A percentile compares a stretch with the other conserved stretches of the same genome.
Conservation (phyloP, 768 basidiomycete species). For the Pulveroboletus sp. region DNA sequence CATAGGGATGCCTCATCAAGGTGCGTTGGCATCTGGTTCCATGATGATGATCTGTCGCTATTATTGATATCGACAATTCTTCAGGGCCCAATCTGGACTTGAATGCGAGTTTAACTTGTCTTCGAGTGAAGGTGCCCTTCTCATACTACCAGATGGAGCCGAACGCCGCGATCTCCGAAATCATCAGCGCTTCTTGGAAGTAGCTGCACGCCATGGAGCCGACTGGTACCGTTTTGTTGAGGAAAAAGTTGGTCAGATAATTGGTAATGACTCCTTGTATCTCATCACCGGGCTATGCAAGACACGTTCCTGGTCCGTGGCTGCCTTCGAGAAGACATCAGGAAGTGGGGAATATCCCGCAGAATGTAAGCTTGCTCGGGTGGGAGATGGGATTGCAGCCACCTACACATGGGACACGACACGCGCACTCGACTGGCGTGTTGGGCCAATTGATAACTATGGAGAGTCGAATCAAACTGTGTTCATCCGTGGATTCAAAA, state of each 20-base stretch:
- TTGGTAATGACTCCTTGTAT: constrained; percentile 25
- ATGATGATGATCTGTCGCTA: neutral
- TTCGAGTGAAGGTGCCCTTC: constrained; percentile 26
- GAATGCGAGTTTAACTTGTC: too few species aligned
- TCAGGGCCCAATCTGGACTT: neutral
- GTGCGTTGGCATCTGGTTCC: neutral
- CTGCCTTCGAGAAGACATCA: constrained; percentile 10
- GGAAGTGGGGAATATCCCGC: neutral
- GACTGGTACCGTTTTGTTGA: constrained; percentile 29
- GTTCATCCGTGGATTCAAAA: constrained; percentile 21
- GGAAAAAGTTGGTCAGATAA: constrained; percentile 11
- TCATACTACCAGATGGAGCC: constrained; percentile 30
- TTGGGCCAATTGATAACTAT: neutral
- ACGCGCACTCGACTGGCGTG: too few species aligned
- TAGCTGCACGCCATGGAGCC: constrained; percentile 18
- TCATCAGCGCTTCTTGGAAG: too few species aligned
- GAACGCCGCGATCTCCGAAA: constrained; percentile 19
- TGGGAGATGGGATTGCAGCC: constrained; percentile 1
- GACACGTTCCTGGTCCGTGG: too few species aligned
- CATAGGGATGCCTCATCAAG: neutral
- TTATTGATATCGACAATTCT: neutral
- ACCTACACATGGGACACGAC: constrained; percentile 6
- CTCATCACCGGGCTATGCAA: too few species aligned
- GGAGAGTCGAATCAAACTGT: constrained; percentile 15
- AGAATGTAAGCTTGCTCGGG: constrained; percentile 3